Evolutionary conservation across 352 stramenopile species (phyloP).

Genomic region (Phytophthora multivora): DNA sequence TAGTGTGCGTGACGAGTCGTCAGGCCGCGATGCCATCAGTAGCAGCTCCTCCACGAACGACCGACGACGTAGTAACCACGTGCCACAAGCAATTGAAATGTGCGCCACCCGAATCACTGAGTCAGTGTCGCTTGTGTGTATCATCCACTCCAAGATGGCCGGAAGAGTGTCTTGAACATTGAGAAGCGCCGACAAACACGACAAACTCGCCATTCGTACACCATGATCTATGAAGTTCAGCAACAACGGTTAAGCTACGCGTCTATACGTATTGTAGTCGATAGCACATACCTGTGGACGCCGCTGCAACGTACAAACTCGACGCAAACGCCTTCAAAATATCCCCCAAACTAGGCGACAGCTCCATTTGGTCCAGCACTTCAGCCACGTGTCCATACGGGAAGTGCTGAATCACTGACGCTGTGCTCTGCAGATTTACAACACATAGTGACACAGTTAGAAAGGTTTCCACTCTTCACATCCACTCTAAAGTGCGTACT

Average conservation of each 20-base stretch:
- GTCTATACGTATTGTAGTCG: background rate
- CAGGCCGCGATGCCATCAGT: conserved; percentile 59
- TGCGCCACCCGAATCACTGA: conserved; percentile 58
- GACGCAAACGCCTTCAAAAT: conserved; percentile 72
- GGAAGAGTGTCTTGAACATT: conserved; percentile 74
- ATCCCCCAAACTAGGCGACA: conserved; percentile 61
- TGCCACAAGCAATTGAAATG: conserved; percentile 70
- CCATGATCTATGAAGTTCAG: conserved; percentile 57
- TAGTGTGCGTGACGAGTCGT: conserved; percentile 57
- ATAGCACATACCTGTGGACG: conserved; percentile 51
- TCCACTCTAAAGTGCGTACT: conserved; percentile 28
- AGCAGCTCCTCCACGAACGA: conserved; percentile 85
- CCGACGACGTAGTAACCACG: conserved; percentile 49
- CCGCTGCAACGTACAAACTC: conserved; percentile 66
- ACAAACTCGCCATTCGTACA: conserved; percentile 78
- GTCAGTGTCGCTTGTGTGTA: conserved; percentile 49
- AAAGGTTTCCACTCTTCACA: conserved; percentile 2
- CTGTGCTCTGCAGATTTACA: conserved; percentile 45
- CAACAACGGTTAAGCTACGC: background rate
- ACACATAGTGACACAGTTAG: conserved; percentile 1
- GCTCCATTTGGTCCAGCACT: conserved; percentile 52
- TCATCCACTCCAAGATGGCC: conserved; percentile 76
- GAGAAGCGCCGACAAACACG: conserved; percentile 77
- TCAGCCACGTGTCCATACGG: conserved; percentile 69
- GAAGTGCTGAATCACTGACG: conserved; percentile 78